Base-by-base conservation (phyloP, 2,329 filamentous ascomycete species). In the Penicillium expansum region DNA sequence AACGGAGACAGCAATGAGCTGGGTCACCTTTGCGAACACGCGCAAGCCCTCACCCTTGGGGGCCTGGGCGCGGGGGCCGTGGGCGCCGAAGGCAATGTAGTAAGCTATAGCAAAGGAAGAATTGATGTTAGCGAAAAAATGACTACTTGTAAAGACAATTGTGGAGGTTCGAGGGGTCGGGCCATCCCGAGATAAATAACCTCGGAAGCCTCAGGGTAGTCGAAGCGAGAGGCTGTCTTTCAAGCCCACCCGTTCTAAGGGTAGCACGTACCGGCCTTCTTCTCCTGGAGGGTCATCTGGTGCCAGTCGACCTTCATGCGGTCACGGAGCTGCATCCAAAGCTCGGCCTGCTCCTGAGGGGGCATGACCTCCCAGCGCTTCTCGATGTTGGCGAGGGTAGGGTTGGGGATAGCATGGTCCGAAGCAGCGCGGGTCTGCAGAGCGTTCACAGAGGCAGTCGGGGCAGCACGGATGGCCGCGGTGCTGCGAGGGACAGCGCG, bases 301-400 rank as follows among this genome's bases (percentile, higher is more conserved):
- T 88, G 86, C 94, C 94, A 99, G 83, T 91, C 92, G 71, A 85
- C 87, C 90, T 96, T 97, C 94, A 99, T 99, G 74, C 94, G 89
- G 82, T 99, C 94, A 79, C 94, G 87, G 78, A 99, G 83, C 69
- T 89, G 83, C 94, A 99, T 99, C 94, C 94, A 99, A 71, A 99
- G 83, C 76, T 99, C 94, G 67, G 94, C 94, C 86, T 99, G 94
- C 86, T 99, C 94, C 84, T 96, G 92, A 64, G 94, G 91, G 58
- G 93, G 92, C 90, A 97, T 92, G 63, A 83, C 86, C 83, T 99
- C 94, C 94, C 94, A 99, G 83, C 94, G 86, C 88, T 96, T 97
- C 87, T 99, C 94, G 74, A 99, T 97, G 81, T 96, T 92, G 79
- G 91, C 90, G 73, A 99, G 86, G 58, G 91, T 97, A 69, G 95